Evolutionary conservation across 116 monocot genomes (phyloP), one percentile per base, ranked within the genome.

Genomic region (Posidonia oceanica): DNA sequence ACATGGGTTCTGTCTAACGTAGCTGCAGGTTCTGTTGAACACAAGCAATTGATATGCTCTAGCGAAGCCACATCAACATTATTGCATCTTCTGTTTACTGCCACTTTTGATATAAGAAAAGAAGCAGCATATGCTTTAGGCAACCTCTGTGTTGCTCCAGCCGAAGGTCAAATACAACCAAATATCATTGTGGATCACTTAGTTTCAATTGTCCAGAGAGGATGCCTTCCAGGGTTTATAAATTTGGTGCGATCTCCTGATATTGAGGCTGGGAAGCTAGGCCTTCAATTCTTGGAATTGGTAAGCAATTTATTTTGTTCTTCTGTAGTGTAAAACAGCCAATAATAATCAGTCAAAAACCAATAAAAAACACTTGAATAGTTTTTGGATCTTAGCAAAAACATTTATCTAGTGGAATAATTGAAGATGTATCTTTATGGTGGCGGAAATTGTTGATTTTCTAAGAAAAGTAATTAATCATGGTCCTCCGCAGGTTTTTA

Each of bases 241-340:
- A 85, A 74, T 77, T 73, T 97, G 80, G 85, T 97, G 36, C 81
- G 83, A 40, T 92, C 92, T 52, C 82, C 87, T 21, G 92, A 97
- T 77, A 83, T 89, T 61, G 87, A 97, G 59, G 80, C 76, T 67
- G 97, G 92, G 59, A 83, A 82, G 67, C 61, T 97, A 72, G 97
- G 97, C 20, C 97, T 97, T 74, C 87, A 89, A 51, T 97, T 97
- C 73, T 74, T 97, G 70, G 97, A 97, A 76, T 39, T 97, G 85
- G 97, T 92, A 70, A 87, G 82, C 17, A 52, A 48, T 44, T 23
- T 61, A 40, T 23, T 67, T 18, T 15, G 29, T 54, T 54, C 39
- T 39, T 54, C 55, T 18, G 20, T 21, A 51, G 12, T 12, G 20
- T 13, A 53, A 68, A 23, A 17, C 23, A 36, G 53, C 21, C 21